Evolutionary conservation across 1,284 basidiomycete genomes (phyloP).

Genomic region (Ceratobasidium sp.): DNA sequence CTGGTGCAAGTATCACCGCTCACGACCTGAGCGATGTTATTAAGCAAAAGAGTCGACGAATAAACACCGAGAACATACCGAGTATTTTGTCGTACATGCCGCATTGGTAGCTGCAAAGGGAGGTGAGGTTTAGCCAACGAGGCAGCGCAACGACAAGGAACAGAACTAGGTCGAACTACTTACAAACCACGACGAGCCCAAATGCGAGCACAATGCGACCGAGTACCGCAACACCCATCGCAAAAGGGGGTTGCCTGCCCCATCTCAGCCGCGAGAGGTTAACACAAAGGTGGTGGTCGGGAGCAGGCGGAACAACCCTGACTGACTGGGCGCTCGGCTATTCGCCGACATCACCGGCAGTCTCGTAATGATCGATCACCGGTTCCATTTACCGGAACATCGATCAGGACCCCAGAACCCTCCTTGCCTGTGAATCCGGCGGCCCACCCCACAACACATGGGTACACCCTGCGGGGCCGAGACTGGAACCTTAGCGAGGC

Average conservation of each 20-base stretch:
- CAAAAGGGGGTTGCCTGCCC: not conserved
- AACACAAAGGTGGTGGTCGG: not conserved
- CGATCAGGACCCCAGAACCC: not conserved
- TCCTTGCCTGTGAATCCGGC: not conserved
- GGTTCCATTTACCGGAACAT: too few species aligned
- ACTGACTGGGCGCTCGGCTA: too few species aligned
- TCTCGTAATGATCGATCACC: too few species aligned
- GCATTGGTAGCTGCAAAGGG: constrained; percentile 2
- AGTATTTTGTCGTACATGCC: not conserved
- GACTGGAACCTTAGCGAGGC: too few species aligned
- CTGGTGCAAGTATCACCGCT: not conserved
- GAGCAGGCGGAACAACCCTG: not conserved
- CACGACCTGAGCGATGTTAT: too few species aligned
- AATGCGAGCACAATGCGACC: not conserved
- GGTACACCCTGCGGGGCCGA: too few species aligned
- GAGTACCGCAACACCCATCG: not conserved
- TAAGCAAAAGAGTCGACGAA: not conserved
- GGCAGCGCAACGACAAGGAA: too few species aligned
- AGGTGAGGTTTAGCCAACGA: too few species aligned
- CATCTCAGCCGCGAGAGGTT: not conserved
- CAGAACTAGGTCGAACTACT: too few species aligned
- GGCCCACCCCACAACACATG: too few species aligned
- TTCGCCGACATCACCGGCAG: too few species aligned
- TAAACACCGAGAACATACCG: not conserved
- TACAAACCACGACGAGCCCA: not conserved